Evolutionary conservation across 1,284 basidiomycete genomes (phyloP).

Genomic region (Acaromyces ingoldii): DNA sequence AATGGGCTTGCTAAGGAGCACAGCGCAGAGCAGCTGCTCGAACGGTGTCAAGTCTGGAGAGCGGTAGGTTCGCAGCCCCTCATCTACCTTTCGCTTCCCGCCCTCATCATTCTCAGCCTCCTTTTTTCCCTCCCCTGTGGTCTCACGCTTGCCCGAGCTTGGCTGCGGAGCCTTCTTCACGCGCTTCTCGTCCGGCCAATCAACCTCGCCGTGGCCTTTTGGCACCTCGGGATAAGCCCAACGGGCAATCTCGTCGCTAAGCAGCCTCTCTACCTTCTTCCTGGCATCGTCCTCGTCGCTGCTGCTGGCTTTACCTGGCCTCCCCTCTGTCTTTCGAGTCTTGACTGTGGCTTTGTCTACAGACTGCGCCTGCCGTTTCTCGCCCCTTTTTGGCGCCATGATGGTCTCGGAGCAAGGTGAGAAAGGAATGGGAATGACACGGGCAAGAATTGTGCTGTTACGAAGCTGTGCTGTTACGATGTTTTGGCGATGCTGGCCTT

Average conservation of each 20-base stretch:
- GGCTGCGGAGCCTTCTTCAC: background rate
- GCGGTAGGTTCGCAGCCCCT: conserved; percentile 20
- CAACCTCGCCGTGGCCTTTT: conserved; percentile 1
- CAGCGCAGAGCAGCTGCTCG: conserved; percentile 22
- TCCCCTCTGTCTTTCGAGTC: too few species aligned
- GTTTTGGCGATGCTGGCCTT: too few species aligned
- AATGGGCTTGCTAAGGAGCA: conserved; percentile 32
- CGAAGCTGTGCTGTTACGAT: too few species aligned
- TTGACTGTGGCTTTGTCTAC: too few species aligned
- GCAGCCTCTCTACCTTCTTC: background rate
- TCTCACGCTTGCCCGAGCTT: background rate
- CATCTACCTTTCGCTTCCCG: conserved; percentile 3
- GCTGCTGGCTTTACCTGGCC: too few species aligned
- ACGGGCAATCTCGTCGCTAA: background rate
- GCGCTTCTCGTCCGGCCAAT: background rate
- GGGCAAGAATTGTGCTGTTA: too few species aligned
- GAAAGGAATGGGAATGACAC: too few species aligned
- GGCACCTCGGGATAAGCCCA: background rate
- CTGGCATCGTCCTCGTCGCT: too few species aligned
- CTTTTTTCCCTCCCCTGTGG: conserved; percentile 16
- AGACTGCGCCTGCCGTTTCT: too few species aligned
- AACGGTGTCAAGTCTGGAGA: conserved; percentile 20
- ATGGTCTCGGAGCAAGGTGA: too few species aligned
- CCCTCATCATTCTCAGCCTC: too few species aligned
- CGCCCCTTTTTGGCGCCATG: background rate